A percentile compares a stretch with the other conserved stretches of the same genome.
These are phyloP conservation scores for Lepidium sativum DNA, from an alignment of 345 rosid genomes.

Conservation along the genomic window DNA sequence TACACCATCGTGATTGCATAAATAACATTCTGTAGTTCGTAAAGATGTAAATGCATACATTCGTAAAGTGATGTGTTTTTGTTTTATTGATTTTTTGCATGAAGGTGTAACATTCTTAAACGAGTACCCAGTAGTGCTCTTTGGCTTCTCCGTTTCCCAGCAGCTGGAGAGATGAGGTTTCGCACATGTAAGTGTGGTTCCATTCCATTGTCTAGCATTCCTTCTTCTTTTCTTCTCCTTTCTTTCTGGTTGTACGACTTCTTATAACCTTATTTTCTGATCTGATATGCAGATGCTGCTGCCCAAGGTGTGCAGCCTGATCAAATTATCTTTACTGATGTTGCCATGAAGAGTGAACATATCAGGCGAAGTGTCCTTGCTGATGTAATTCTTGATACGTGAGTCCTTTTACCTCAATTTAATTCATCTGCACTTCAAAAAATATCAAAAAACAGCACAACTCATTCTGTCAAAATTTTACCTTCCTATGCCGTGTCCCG, in stretches of 20 bases:
- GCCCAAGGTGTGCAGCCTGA: slow-evolving; percentile 82
- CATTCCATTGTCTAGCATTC: background rate
- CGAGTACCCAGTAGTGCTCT: slow-evolving; percentile 92
- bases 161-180: slow-evolving; percentile 95
- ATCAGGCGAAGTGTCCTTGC: slow-evolving; percentile 94
- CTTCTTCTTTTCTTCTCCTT: background rate
- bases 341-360: slow-evolving; percentile 96
- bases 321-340: slow-evolving; percentile 94
- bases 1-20: background rate
- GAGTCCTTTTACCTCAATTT: slow-evolving; percentile 7
- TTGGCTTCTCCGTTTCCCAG: slow-evolving; percentile 98
- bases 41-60: background rate
- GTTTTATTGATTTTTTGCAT: background rate
- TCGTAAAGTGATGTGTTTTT: background rate
- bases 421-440: background rate
- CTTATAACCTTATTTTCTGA: background rate
- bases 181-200: slow-evolving; percentile 53
- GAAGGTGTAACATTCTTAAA: slow-evolving; percentile 96
- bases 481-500: background rate
- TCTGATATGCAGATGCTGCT: slow-evolving; percentile 58
- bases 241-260: background rate
- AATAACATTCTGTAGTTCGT: background rate
- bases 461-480: background rate
- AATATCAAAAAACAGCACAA: background rate
- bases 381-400: slow-evolving; percentile 96